Conservation (phyloP, 2,329 filamentous ascomycete genomes). For the Juglanconis oblonga region DNA sequence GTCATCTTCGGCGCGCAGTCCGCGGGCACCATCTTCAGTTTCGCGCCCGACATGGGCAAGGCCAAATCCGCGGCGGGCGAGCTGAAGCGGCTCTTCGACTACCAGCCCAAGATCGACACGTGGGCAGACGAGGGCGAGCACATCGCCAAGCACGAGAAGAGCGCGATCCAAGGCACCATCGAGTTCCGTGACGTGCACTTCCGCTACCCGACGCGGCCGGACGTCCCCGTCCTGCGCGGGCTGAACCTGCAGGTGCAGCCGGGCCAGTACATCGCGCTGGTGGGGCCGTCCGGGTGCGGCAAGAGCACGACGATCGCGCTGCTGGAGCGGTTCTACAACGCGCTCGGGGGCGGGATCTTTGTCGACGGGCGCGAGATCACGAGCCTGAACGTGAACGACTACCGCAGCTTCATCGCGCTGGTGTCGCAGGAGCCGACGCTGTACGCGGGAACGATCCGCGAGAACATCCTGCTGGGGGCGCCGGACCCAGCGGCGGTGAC, state of each 20-base stretch:
- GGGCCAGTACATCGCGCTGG: slow-evolving; percentile 82
- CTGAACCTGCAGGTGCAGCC: slow-evolving; percentile 71
- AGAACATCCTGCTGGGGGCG: slow-evolving; percentile 83
- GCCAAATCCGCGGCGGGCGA: slow-evolving; percentile 79
- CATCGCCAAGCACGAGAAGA: slow-evolving; percentile 34
- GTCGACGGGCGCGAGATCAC: slow-evolving; percentile 83
- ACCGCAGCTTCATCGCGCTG: slow-evolving; percentile 78
- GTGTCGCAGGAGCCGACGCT: slow-evolving; percentile 93
- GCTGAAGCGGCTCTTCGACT: slow-evolving; percentile 81
- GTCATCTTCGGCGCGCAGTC: slow-evolving; percentile 92
- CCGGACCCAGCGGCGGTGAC: slow-evolving; percentile 58
- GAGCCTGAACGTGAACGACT: slow-evolving; percentile 78
- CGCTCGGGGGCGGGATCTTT: slow-evolving; percentile 73
- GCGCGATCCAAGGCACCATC: slow-evolving; percentile 69
- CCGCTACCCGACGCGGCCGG: slow-evolving; percentile 85
- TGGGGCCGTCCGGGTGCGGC: slow-evolving; percentile 91
- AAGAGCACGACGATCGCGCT: slow-evolving; percentile 93
- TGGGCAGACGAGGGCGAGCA: slow-evolving; percentile 70
- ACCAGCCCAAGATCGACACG: slow-evolving; percentile 75
- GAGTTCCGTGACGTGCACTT: slow-evolving; percentile 94
- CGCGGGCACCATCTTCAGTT: slow-evolving; percentile 84
- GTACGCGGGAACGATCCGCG: slow-evolving; percentile 86
- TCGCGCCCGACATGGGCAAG: slow-evolving; percentile 90
- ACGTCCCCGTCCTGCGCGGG: slow-evolving; percentile 87
- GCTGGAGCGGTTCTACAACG: slow-evolving; percentile 92